Conservation (phyloP, 2,329 filamentous ascomycete genomes). For the Mycogone perniciosa region DNA sequence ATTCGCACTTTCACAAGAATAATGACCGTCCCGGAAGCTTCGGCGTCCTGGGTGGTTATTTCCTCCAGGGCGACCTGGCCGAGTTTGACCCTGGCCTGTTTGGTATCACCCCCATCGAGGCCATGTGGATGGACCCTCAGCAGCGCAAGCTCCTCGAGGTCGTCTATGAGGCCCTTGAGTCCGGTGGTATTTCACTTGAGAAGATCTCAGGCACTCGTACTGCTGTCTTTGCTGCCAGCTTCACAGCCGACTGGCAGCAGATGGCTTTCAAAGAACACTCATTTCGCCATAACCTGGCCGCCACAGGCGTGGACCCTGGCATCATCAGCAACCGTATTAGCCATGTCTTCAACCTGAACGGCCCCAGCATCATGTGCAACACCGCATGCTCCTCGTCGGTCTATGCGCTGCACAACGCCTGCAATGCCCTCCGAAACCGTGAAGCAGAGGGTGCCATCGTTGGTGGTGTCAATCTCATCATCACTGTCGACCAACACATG, state of each 20-base stretch:
- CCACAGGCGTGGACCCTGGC: conserved; percentile 27
- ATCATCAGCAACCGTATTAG: conserved; percentile 33
- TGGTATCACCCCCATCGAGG: conserved; percentile 4
- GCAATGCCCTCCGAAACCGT: conserved; percentile 22
- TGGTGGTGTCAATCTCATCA: conserved; percentile 30
- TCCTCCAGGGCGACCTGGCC: conserved; percentile 14
- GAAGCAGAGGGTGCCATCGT: conserved; percentile 30
- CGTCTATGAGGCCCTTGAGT: conserved; percentile 36
- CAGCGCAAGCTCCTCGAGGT: conserved; percentile 35
- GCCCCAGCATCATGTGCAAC: conserved; percentile 26
- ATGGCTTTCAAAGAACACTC: conserved; percentile 3
- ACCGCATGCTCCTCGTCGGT: conserved; percentile 33
- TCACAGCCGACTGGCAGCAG: conserved; percentile 5
- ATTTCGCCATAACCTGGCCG: conserved; percentile 8
- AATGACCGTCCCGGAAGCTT: too few relatives aligned
- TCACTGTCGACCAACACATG: conserved; percentile 19
- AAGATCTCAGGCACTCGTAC: conserved; percentile 14
- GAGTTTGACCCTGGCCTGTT: conserved; percentile 8
- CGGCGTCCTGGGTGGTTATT: conserved; percentile 26
- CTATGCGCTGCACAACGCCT: conserved; percentile 20
- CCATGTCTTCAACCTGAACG: conserved; percentile 32
- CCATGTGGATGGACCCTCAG: conserved; percentile 32
- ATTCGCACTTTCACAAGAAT: too few relatives aligned
- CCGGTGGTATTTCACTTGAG: conserved; percentile 28
- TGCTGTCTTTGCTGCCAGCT: conserved; percentile 4